These are phyloP conservation scores for Rhodamnia argentea DNA, from an alignment of 345 rosid species.

Conservation along the genomic window DNA sequence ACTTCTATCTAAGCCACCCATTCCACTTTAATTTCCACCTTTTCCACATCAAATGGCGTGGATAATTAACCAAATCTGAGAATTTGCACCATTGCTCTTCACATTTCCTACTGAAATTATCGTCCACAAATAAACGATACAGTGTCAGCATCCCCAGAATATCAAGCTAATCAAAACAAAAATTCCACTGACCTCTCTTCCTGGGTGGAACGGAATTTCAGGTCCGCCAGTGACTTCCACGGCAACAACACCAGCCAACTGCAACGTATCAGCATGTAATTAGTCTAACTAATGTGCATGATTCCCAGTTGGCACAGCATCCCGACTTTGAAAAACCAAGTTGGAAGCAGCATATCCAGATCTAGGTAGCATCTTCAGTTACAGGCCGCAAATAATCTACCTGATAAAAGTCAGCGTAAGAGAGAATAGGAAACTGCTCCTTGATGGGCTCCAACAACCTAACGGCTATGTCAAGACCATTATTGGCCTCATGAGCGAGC, in stretches of 20 bases:
- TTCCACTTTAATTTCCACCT: neutral
- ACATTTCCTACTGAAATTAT: neutral
- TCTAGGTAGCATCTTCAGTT: neutral
- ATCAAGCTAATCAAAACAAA: neutral
- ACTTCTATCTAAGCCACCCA: too few relatives aligned
- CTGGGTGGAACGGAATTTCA: constrained; percentile 90
- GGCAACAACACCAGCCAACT: constrained; percentile 94
- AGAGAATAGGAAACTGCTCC: constrained; percentile 62
- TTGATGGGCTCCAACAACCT: constrained; percentile 83
- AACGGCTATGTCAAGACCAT: constrained; percentile 74
- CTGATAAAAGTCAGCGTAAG: constrained; percentile 80
- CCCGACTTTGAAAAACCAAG: neutral
- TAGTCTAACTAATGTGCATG: neutral
- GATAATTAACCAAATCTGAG: neutral
- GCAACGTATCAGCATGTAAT: neutral
- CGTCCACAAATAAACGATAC: neutral
- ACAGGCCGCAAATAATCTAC: constrained; percentile 8
- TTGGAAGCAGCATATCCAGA: neutral
- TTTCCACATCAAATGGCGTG: neutral
- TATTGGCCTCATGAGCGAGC: constrained; percentile 77
- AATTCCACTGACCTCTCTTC: constrained; percentile 55
- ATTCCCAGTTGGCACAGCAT: neutral
- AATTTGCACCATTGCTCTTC: neutral
- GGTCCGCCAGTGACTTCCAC: constrained; percentile 98
- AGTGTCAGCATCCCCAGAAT: neutral